Conservation (phyloP, 192 early-diverging fungal genomes). For the Podila minutissima region DNA sequence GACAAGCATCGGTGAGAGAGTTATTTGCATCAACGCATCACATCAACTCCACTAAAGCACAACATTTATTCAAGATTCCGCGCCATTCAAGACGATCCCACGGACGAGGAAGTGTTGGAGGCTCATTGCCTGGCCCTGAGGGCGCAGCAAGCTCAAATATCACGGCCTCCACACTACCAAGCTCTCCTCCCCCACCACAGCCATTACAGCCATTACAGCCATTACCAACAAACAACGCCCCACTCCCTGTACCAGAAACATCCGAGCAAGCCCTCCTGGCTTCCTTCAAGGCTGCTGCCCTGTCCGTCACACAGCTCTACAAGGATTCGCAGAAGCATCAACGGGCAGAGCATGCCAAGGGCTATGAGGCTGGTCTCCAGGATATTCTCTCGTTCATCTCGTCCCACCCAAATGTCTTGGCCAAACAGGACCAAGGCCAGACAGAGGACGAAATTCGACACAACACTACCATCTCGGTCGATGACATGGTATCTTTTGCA, state of each 20-base stretch:
- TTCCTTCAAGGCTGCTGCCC: slow-evolving; percentile 63
- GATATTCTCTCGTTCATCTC: slow-evolving; percentile 60
- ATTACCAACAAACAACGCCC: background rate
- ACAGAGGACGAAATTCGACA: slow-evolving; percentile 38
- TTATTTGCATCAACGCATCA: background rate
- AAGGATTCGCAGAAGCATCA: slow-evolving; percentile 63
- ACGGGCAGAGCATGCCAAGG: slow-evolving; percentile 58
- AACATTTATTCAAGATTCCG: background rate
- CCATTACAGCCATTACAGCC: background rate
- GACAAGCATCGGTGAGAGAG: too few species aligned
- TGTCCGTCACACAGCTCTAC: slow-evolving; percentile 64
- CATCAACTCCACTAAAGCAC: background rate
- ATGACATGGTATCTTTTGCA: slow-evolving; percentile 33
- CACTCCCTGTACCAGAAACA: slow-evolving; percentile 15
- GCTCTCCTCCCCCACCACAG: background rate
- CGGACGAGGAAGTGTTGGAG: background rate
- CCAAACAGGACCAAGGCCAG: slow-evolving; percentile 37
- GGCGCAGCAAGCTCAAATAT: too few species aligned
- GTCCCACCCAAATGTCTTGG: slow-evolving; percentile 47
- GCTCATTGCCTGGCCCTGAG: background rate
- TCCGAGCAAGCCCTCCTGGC: slow-evolving; percentile 59
- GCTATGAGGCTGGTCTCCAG: slow-evolving; percentile 64
- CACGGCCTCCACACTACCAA: background rate
- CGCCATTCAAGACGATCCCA: slow-evolving; percentile 3
- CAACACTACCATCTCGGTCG: slow-evolving; percentile 28